Conservation (phyloP, 805 yeast genomes). For the Scheffersomyces ergatensis region DNA sequence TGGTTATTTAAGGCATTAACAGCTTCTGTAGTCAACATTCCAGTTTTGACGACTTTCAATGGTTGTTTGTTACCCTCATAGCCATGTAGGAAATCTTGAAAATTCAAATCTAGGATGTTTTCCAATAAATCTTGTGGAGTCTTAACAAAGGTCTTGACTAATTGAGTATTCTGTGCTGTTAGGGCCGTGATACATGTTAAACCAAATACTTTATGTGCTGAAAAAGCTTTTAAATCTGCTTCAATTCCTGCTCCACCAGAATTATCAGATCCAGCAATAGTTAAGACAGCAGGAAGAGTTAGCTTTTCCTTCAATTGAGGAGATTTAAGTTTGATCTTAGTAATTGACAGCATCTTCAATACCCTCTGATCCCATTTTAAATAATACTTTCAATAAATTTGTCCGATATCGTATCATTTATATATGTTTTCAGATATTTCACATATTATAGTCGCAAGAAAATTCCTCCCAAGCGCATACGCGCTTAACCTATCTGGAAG, state of each 20-base stretch:
- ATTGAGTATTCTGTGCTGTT: conserved; percentile 72
- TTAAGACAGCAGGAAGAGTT: conserved; percentile 21
- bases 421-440: no score
- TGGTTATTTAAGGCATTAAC: conserved; percentile 43
- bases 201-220: conserved; percentile 74
- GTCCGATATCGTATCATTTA: no score
- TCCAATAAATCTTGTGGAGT: conserved; percentile 44
- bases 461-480: background rate
- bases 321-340: no score
- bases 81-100: conserved; percentile 52
- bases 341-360: no score
- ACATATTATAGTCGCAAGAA: background rate
- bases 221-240: conserved; percentile 79
- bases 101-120: conserved; percentile 50
- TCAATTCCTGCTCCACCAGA: conserved; percentile 94
- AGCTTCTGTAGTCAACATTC: conserved; percentile 65
- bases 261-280: conserved; percentile 73
- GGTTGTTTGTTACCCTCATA: conserved; percentile 17
- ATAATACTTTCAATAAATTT: no score
- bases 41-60: conserved; percentile 72
- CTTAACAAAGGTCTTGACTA: conserved; percentile 42
- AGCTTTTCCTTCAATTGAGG: background rate
- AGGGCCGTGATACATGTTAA: conserved; percentile 74
- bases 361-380: no score
- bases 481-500: no score